Evolutionary conservation across 2,329 filamentous ascomycete species (phyloP).

Genomic region (Kalaharituber pfeilii): DNA sequence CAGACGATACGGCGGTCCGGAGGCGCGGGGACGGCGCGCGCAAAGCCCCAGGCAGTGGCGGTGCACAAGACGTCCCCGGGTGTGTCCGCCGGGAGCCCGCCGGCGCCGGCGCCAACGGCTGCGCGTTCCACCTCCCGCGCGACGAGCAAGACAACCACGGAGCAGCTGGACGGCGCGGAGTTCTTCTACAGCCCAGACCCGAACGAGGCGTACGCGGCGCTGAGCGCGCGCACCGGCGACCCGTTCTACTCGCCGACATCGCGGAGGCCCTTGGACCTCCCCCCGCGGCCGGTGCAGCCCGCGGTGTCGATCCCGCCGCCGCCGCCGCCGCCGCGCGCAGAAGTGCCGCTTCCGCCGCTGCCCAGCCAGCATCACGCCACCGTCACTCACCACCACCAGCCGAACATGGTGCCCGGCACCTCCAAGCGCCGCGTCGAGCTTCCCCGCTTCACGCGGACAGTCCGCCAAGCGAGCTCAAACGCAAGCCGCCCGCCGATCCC

Average conservation of each 20-base stretch:
- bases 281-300: background rate
- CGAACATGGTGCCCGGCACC: background rate
- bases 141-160: background rate
- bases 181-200: background rate
- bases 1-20: background rate
- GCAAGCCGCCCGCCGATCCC: background rate
- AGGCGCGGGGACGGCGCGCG: too few relatives aligned
- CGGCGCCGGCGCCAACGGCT: background rate
- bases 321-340: background rate
- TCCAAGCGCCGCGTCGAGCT: background rate
- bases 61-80: background rate
- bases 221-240: background rate
- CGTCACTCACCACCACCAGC: background rate
- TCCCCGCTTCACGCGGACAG: background rate
- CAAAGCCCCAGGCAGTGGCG: background rate
- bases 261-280: background rate
- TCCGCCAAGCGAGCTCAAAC: background rate
- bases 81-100: background rate
- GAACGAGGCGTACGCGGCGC: background rate
- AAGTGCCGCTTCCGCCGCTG: background rate
- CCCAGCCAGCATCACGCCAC: background rate
- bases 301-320: background rate
- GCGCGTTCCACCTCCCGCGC: background rate
- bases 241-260: background rate
- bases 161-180: background rate